phyloP scores from a whole-genome alignment of 1,284 basidiomycete species.

The Porphyrellus sp. region DNA sequence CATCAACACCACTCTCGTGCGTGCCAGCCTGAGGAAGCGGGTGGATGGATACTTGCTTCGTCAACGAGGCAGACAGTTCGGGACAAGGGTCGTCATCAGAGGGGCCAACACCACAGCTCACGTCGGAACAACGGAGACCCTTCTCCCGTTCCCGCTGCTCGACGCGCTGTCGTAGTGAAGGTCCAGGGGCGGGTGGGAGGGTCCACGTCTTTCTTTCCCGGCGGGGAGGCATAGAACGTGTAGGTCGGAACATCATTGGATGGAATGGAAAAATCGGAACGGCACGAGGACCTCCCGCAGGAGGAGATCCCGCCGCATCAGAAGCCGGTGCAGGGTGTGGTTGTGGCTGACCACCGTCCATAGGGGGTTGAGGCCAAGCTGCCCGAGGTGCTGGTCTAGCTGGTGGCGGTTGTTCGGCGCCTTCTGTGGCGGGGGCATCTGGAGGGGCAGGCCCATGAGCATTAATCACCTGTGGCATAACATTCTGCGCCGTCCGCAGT shows the following conservation, averaged over 20 bases:
- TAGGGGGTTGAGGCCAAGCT: conserved; percentile 5
- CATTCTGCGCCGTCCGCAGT: conserved; percentile 25
- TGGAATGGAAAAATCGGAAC: conserved; percentile 19
- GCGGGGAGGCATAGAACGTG: conserved; percentile 32
- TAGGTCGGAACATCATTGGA: conserved; percentile 28
- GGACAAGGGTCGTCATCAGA: conserved; percentile 68
- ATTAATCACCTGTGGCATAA: conserved; percentile 25
- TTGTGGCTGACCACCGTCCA: conserved; percentile 10
- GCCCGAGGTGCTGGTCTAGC: conserved; percentile 5
- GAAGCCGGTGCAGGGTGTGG: conserved; percentile 8
- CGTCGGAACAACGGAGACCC: conserved; percentile 65
- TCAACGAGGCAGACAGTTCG: conserved; percentile 28
- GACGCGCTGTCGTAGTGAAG: conserved; percentile 64
- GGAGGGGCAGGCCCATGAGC: conserved; percentile 12
- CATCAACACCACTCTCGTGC: conserved; percentile 5
- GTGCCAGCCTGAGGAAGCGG: conserved; percentile 10
- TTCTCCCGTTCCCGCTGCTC: conserved; percentile 66
- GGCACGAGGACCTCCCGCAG: conserved; percentile 9
- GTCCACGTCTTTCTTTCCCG: conserved; percentile 43
- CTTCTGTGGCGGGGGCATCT: conserved; percentile 1
- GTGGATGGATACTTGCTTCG: conserved; percentile 48
- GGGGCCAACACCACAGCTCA: conserved; percentile 69
- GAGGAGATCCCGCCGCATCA: conserved; percentile 10
- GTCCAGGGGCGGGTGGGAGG: conserved; percentile 52
- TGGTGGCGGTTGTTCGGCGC: conserved; percentile 12